A percentile compares a stretch with the other conserved stretches of the same genome.
Evolutionary conservation across 331 rosid species (phyloP).

Genomic region (Malus hybrid): DNA sequence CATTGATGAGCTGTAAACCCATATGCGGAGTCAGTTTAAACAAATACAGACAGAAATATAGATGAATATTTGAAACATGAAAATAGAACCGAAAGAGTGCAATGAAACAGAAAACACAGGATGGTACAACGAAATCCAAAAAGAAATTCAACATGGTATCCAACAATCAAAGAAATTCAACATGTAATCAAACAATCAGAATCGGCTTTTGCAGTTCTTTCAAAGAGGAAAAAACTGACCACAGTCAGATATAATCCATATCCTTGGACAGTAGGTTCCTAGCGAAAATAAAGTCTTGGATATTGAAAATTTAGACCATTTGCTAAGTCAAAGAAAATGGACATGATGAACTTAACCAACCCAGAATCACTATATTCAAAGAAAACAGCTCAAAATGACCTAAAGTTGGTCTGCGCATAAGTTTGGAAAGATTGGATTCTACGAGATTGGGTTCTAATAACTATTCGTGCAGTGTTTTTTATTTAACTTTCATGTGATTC

Average conservation of each 20-base stretch:
- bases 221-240: not conserved
- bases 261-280: not conserved
- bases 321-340: not conserved
- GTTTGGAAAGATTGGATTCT: not conserved
- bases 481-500: not conserved
- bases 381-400: not conserved
- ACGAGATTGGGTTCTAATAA: not conserved
- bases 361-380: not conserved
- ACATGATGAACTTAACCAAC: not conserved
- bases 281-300: not conserved
- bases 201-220: not conserved
- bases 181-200: not conserved
- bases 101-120: not conserved
- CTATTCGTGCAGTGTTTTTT: not conserved
- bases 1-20: slow-evolving; percentile 62
- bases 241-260: not conserved
- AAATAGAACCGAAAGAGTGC: not conserved
- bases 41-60: not conserved
- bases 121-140: not conserved
- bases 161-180: not conserved
- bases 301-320: not conserved
- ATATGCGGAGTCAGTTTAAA: not conserved
- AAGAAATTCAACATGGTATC: not conserved
- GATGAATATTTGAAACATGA: not conserved
- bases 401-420: not conserved